These are phyloP conservation scores for Lunasporangiospora selenospora DNA, from an alignment of 192 early-diverging fungal species.

Conservation along the genomic window DNA sequence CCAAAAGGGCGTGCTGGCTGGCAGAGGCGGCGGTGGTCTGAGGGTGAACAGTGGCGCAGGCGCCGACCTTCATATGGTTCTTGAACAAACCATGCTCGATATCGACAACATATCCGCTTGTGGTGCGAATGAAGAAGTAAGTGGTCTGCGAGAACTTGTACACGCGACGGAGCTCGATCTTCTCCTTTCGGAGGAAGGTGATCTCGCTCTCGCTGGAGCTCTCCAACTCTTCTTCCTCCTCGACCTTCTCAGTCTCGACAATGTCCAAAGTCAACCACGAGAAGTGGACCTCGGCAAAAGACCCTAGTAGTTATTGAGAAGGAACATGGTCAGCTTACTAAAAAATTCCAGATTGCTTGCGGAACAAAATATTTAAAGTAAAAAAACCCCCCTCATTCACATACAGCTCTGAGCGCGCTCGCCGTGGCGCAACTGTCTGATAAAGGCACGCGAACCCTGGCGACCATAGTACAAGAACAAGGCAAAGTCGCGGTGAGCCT, in stretches of 20 bases:
- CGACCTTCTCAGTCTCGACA: slow-evolving; percentile 4
- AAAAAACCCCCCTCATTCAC: not conserved
- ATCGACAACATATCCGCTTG: slow-evolving; percentile 34
- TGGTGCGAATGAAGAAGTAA: slow-evolving; percentile 43
- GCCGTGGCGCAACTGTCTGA: slow-evolving; percentile 22
- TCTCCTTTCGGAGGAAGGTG: slow-evolving; percentile 15
- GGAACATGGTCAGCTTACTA: not conserved
- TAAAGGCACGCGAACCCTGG: slow-evolving; percentile 36
- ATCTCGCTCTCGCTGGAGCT: slow-evolving; percentile 20
- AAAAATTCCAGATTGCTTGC: no score
- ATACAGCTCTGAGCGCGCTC: slow-evolving; percentile 33
- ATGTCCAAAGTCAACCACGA: slow-evolving; percentile 42
- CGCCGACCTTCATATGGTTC: slow-evolving; percentile 42
- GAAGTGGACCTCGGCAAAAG: slow-evolving; percentile 40
- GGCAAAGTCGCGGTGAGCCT: slow-evolving; percentile 24
- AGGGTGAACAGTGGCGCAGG: slow-evolving; percentile 35
- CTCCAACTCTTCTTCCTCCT: slow-evolving; percentile 26
- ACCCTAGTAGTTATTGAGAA: not conserved
- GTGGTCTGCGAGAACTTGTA: slow-evolving; percentile 23
- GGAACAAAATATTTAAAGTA: not conserved
- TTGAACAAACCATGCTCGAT: slow-evolving; percentile 34
- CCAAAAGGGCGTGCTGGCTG: slow-evolving; percentile 41
- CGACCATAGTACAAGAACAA: slow-evolving; percentile 37
- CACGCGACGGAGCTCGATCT: slow-evolving; percentile 4
- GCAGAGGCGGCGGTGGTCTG: slow-evolving; percentile 41